Evolutionary conservation across 139 green algal genomes (phyloP), one percentile per base, ranked within the genome.

Genomic region (Yamagishiella unicocca): DNA sequence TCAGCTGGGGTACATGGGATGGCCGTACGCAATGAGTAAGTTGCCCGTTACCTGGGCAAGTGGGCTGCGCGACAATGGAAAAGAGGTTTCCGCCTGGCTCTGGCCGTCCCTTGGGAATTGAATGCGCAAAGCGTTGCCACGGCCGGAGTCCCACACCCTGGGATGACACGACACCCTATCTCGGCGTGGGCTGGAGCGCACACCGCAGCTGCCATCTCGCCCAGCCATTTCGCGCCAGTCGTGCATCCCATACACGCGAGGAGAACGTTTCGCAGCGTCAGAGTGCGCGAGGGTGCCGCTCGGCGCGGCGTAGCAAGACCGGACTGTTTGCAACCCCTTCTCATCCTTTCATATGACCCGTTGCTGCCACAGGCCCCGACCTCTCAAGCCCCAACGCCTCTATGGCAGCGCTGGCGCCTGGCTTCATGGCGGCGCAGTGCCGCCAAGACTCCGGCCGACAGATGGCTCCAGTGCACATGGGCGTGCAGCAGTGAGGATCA

Each of bases 1-100:
- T 4, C 70, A 78, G 27, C 38, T 78, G 40, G 70, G 70, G 25
- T 53, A 54, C 70, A 78, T 78, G 70, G 70, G 70, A 4, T 78
- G 70, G 70, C 70, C 70, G 14, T 55, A 35, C 14, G 17, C 38
- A 4, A 78, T 78, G 5, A 54, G 70, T 78, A 33, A 78, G 70
- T 78, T 33, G 10, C 62, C n/a, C n/a, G n/a, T n/a, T n/a, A n/a
- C n/a, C n/a, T n/a, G n/a, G n/a, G n/a, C n/a, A n/a, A n/a, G n/a
- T n/a, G n/a, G n/a, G n/a, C n/a, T n/a, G n/a, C n/a, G n/a, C n/a
- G n/a, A n/a, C n/a, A n/a, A n/a, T n/a, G n/a, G n/a, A n/a, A n/a
- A n/a, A n/a, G n/a, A n/a, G n/a, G n/a, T n/a, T 71, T 71, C 29
- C 7, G 29, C 62, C 4, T 71, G 62, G 61, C 33, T 33, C 50